phyloP scores from a whole-genome alignment of 345 rosid species.

The Mallotus nudiflorus region DNA sequence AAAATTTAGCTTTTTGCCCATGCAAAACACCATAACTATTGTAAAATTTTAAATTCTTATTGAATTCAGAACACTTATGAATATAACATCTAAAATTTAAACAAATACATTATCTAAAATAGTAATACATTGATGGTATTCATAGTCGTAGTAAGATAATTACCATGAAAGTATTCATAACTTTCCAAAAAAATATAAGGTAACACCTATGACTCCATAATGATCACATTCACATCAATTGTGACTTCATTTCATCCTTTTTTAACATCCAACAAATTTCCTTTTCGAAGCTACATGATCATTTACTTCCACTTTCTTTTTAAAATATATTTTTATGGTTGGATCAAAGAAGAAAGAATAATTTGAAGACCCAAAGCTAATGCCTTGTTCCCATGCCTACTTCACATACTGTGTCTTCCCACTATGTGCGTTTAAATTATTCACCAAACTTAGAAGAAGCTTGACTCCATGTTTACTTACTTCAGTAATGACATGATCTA shows the following conservation, averaged over 20 bases:
- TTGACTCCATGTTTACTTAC: slow-evolving; percentile 67
- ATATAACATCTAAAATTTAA: too few species aligned
- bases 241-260: not conserved
- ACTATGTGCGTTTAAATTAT: slow-evolving; percentile 84
- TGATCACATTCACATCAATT: too few species aligned
- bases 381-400: slow-evolving; percentile 98
- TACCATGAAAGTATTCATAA: too few species aligned
- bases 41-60: too few species aligned
- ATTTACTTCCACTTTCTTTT: slow-evolving; percentile 63
- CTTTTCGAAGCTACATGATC: not conserved
- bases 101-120: too few species aligned
- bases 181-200: too few species aligned
- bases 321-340: slow-evolving; percentile 81
- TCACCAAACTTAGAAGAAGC: slow-evolving; percentile 82
- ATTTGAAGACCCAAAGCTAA: slow-evolving; percentile 84
- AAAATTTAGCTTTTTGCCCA: too few species aligned
- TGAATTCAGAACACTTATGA: too few species aligned
- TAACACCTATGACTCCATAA: too few species aligned
- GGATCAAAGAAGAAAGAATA: slow-evolving; percentile 98
- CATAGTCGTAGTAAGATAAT: too few species aligned
- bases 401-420: slow-evolving; percentile 94
- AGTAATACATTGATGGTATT: too few species aligned
- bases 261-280: not conserved
- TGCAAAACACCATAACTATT: too few species aligned
- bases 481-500: slow-evolving; percentile 91